Base-by-base conservation (phyloP, 495 filamentous ascomycete species). In the Neurospora sp. region DNA sequence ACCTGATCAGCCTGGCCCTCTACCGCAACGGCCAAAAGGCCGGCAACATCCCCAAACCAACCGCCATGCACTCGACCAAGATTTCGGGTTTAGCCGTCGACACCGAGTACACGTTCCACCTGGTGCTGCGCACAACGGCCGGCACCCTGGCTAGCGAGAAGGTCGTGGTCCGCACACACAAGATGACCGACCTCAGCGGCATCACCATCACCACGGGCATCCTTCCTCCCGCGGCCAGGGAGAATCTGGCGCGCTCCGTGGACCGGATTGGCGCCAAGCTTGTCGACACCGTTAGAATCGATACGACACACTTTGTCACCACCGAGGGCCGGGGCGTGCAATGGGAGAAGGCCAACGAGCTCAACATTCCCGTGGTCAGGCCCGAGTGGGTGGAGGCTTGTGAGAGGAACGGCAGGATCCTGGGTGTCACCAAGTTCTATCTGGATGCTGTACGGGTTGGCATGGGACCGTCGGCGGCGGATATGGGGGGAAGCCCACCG, bases 221-320 rank as follows among this genome's bases (percentile, higher is more conserved):
- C 73, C 85, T 99, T 74, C 92, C 94, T 3, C 84, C 91, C 7
- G 87, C 89, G 40, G 86, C 91, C 66, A 88, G 90, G 74, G 94
- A 97, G 71, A 89, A 87, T 53, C 87, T 99, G 1, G 83, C 87
- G 27, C 86, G 85, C 22, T 91, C 94, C 4, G 85, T 97, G 27
- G 91, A 97, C 75, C 87, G 94, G 71, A 97, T 99, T 73, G 96
- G 96, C 42, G 96, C 93, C 53, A 97, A 96, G 83, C 83, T 98
- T 71, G 91, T 93, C 69, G 96, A 98, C 75, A 86, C 88, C 3
- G 96, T 99, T 39, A 87, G 95, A 70, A 98, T 99, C 73, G 96
- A 99, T 77, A 99, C 96, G 4, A 99, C 96, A 18, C 96, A 99
- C 82, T 99, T 98, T 80, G 94, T 99, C 69, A 98, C 95, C 75